phyloP scores from a whole-genome alignment of 2,329 filamentous ascomycete species.

The Penicillium verrucosum region DNA sequence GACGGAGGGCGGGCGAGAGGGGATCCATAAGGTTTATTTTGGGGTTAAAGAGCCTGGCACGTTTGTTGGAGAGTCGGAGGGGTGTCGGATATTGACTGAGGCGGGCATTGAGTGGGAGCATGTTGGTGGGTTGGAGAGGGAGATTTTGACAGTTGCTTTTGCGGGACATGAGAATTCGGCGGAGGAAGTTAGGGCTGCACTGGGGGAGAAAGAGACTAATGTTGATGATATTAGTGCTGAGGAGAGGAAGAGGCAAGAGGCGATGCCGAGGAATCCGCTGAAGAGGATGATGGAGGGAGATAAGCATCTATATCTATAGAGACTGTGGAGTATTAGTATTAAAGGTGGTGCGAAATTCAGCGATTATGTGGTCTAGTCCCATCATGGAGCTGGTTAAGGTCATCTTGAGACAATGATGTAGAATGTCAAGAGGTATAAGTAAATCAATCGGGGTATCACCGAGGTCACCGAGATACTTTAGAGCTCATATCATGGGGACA shows the following conservation, averaged over 20 bases:
- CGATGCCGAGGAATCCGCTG: constrained; percentile 43
- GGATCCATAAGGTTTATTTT: constrained; percentile 75
- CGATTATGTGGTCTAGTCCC: not conserved
- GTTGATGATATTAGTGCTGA: constrained; percentile 40
- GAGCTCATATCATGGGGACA: not conserved
- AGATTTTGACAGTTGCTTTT: constrained; percentile 78
- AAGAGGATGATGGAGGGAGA: constrained; percentile 48
- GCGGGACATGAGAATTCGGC: constrained; percentile 64
- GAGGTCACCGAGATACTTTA: not conserved
- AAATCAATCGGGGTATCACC: not conserved
- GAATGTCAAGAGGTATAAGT: not conserved
- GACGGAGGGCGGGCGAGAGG: constrained; percentile 48
- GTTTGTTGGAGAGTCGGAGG: constrained; percentile 80
- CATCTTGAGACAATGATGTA: not conserved
- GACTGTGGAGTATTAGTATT: not conserved
- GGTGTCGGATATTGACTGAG: constrained; percentile 65
- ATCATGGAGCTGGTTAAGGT: not conserved
- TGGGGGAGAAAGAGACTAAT: constrained; percentile 33
- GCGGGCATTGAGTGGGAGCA: constrained; percentile 72
- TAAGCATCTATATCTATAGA: constrained; percentile 12
- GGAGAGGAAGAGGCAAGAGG: constrained; percentile 38
- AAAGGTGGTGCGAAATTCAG: not conserved
- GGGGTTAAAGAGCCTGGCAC: constrained; percentile 86
- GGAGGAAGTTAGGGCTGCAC: constrained; percentile 27
- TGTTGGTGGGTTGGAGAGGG: constrained; percentile 70